Evolutionary conservation across 441 rosid species (phyloP).

Genomic region (Erodium chrysanthum): DNA sequence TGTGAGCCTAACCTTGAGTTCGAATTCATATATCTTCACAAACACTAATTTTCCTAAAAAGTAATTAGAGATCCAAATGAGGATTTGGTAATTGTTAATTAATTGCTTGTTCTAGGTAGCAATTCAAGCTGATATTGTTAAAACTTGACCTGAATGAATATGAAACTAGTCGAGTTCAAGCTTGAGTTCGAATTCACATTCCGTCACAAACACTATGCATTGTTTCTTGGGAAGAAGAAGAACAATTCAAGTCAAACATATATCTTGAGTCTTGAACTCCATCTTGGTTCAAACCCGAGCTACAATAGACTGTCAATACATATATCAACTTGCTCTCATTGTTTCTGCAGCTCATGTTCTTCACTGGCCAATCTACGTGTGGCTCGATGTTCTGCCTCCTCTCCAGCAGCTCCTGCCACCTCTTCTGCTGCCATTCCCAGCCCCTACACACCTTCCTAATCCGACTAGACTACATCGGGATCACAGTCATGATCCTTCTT

Average conservation of each 20-base stretch:
- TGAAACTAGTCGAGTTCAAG: too few relatives aligned
- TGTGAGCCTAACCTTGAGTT: too few relatives aligned
- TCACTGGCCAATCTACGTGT: slow-evolving; percentile 14
- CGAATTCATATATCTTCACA: too few relatives aligned
- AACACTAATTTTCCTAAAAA: too few relatives aligned
- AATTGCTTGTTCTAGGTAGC: background rate
- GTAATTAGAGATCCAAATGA: too few relatives aligned
- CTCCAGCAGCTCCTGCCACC: slow-evolving; percentile 19
- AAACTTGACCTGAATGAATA: too few relatives aligned
- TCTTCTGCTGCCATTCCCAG: slow-evolving; percentile 19
- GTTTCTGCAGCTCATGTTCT: background rate
- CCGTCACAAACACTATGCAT: background rate
- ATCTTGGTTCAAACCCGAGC: too few relatives aligned
- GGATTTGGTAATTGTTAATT: background rate
- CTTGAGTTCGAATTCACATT: too few relatives aligned
- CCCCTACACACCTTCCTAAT: slow-evolving; percentile 15
- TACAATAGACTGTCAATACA: too few relatives aligned
- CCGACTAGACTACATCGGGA: slow-evolving; percentile 16
- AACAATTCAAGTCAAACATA: background rate
- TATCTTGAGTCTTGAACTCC: too few relatives aligned
- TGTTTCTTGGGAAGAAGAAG: background rate
- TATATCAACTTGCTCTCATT: too few relatives aligned
- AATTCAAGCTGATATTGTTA: too few relatives aligned
- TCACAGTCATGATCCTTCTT: slow-evolving; percentile 18
- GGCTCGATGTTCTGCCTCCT: slow-evolving; percentile 20